Evolutionary conservation across 768 basidiomycete species (phyloP).

Genomic region (Termitomyces sp.): DNA sequence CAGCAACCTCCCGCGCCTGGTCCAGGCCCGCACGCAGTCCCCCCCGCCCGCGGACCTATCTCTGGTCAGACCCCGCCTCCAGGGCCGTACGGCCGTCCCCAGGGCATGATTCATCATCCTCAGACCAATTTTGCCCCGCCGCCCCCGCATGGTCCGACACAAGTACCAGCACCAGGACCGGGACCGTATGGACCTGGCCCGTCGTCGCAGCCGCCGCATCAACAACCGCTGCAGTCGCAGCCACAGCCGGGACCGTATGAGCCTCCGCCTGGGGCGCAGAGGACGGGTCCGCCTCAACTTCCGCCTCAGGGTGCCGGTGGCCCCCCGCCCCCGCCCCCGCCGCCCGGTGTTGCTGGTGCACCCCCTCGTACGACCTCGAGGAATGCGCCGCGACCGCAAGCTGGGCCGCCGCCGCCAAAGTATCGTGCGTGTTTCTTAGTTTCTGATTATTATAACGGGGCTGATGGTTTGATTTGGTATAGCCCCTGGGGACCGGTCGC

Average conservation of each 20-base stretch:
- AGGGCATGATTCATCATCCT: slow-evolving; percentile 15
- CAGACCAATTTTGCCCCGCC: slow-evolving; percentile 20
- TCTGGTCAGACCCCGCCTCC: slow-evolving; percentile 41
- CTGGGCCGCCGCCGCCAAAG: slow-evolving; percentile 32
- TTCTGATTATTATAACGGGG: not conserved
- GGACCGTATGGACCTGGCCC: slow-evolving; percentile 14
- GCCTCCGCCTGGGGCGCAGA: slow-evolving; percentile 32
- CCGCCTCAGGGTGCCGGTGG: slow-evolving; percentile 30
- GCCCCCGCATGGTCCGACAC: slow-evolving; percentile 21
- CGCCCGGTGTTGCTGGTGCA: slow-evolving; percentile 29
- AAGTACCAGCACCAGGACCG: slow-evolving; percentile 17
- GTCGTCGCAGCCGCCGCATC: slow-evolving; percentile 15
- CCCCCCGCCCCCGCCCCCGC: slow-evolving; percentile 19
- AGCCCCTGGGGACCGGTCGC: slow-evolving; percentile 91
- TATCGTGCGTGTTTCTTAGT: slow-evolving; percentile 34
- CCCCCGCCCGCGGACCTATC: slow-evolving; percentile 33
- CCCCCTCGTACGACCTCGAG: slow-evolving; percentile 17
- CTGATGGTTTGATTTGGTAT: slow-evolving; percentile 9
- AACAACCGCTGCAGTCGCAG: slow-evolving; percentile 17
- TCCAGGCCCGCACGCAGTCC: slow-evolving; percentile 45
- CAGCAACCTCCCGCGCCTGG: slow-evolving; percentile 32
- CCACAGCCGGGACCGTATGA: slow-evolving; percentile 33
- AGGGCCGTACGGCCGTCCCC: slow-evolving; percentile 32
- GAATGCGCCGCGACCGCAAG: slow-evolving; percentile 14
- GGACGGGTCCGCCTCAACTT: slow-evolving; percentile 18